Conservation (phyloP, 768 basidiomycete species). For the Psilocybe cubensis region DNA sequence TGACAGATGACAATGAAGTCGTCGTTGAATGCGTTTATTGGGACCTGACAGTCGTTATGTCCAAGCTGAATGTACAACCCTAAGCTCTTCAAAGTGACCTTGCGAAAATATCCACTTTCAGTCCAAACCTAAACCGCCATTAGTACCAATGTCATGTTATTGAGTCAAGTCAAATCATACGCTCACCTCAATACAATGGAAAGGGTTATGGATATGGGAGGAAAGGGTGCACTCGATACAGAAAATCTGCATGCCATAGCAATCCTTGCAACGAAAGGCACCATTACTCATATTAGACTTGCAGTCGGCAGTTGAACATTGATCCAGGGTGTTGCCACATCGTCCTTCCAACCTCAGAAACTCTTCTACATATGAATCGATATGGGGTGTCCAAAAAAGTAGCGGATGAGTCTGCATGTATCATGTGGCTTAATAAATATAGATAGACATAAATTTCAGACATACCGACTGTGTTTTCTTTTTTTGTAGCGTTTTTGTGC, state of each 20-base stretch:
- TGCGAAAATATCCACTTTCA: slow-evolving; percentile 17
- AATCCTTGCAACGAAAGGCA: neutral
- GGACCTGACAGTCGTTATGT: slow-evolving; percentile 19
- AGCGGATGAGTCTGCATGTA: neutral
- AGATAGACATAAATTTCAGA: neutral
- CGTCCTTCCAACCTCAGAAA: slow-evolving; percentile 7
- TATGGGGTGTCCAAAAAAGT: slow-evolving; percentile 5
- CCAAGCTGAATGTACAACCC: slow-evolving; percentile 26
- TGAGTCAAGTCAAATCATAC: neutral
- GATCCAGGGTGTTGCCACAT: neutral
- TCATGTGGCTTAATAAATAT: too few species aligned
- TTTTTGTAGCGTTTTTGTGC: too few species aligned
- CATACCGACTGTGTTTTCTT: neutral
- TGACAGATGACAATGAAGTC: slow-evolving; percentile 30
- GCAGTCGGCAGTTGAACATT: neutral
- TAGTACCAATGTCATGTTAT: neutral
- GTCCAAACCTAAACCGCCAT: slow-evolving; percentile 28
- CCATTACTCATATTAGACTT: neutral
- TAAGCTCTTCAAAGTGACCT: slow-evolving; percentile 17
- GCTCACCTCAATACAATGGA: slow-evolving; percentile 10
- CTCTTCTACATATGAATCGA: slow-evolving; percentile 7
- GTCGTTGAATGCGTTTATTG: slow-evolving; percentile 6
- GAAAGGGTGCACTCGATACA: neutral
- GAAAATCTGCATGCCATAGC: neutral
- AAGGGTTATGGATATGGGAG: neutral